These are phyloP conservation scores for Oxytropis ochrocephala DNA, from an alignment of 306 rosid genomes.

Conservation along the genomic window DNA sequence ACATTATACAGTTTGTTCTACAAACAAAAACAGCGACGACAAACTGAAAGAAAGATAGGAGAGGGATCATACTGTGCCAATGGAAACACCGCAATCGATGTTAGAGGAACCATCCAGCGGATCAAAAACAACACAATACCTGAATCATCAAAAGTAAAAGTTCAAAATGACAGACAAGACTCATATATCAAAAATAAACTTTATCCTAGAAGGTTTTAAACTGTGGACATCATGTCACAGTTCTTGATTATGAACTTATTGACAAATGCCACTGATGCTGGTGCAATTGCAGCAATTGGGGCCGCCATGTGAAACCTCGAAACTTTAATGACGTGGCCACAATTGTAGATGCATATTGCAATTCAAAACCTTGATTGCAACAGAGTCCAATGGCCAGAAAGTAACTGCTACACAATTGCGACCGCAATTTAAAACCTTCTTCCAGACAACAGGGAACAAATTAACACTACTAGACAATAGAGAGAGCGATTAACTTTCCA, in stretches of 20 bases:
- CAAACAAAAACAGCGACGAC: neutral
- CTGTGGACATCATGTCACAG: neutral
- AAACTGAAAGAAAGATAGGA: neutral
- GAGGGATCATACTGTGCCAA: slow-evolving; percentile 67
- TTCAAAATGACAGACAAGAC: neutral
- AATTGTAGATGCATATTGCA: neutral
- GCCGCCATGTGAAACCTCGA: neutral
- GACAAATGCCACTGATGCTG: neutral
- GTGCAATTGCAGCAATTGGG: too few relatives aligned
- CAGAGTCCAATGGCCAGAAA: neutral
- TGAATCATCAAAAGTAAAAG: slow-evolving; percentile 20
- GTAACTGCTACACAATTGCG: neutral
- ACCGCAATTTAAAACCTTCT: slow-evolving; percentile 5
- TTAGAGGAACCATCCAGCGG: slow-evolving; percentile 56
- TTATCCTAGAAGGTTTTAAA: neutral
- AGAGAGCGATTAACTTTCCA: slow-evolving; percentile 34
- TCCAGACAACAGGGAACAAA: neutral
- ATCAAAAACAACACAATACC: slow-evolving; percentile 88
- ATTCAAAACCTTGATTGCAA: neutral
- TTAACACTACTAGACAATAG: neutral
- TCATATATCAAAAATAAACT: neutral
- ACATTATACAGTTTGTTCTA: neutral
- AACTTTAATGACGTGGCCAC: neutral
- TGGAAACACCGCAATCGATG: slow-evolving; percentile 97
- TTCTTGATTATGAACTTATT: neutral